Evolutionary conservation across 2,329 filamentous ascomycete species (phyloP).

Genomic region (Geosmithia flava): DNA sequence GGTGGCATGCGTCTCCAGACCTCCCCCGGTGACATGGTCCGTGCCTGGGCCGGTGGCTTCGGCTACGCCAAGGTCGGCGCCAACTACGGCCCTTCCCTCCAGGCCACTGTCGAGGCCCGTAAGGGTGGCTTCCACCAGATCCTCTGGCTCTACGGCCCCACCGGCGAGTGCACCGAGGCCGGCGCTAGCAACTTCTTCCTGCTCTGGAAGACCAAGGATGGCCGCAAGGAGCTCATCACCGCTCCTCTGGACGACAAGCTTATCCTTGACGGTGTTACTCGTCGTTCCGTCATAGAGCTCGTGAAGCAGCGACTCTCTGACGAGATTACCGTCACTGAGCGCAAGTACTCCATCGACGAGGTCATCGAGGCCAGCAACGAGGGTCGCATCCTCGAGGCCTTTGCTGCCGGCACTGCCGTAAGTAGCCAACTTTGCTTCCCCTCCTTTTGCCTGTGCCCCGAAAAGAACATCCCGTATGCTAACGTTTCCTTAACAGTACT

Average conservation of each 20-base stretch:
- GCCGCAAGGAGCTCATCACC: slow-evolving; percentile 59
- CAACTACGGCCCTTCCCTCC: slow-evolving; percentile 79
- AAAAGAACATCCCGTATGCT: slow-evolving; percentile 7
- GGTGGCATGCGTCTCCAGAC: slow-evolving; percentile 66
- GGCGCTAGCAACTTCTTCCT: slow-evolving; percentile 90
- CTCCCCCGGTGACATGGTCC: slow-evolving; percentile 67
- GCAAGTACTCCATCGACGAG: slow-evolving; percentile 71
- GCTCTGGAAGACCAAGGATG: slow-evolving; percentile 48
- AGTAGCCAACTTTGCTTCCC: slow-evolving; percentile 18
- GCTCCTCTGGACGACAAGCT: slow-evolving; percentile 72
- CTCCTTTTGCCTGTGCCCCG: neutral
- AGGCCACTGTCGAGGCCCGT: slow-evolving; percentile 66
- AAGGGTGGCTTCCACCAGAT: slow-evolving; percentile 73
- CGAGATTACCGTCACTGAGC: slow-evolving; percentile 63
- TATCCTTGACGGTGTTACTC: slow-evolving; percentile 82
- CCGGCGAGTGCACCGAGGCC: slow-evolving; percentile 76
- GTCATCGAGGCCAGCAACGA: slow-evolving; percentile 60
- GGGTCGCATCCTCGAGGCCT: slow-evolving; percentile 70
- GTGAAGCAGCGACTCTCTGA: slow-evolving; percentile 47
- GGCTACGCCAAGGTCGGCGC: slow-evolving; percentile 87
- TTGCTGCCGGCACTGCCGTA: slow-evolving; percentile 77
- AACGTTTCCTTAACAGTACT: slow-evolving; percentile 36
- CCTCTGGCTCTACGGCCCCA: slow-evolving; percentile 78
- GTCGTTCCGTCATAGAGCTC: slow-evolving; percentile 66
- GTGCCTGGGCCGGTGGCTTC: slow-evolving; percentile 89